A percentile compares a stretch with the other conserved stretches of the same genome.
phyloP scores from a whole-genome alignment of 2,329 filamentous ascomycete genomes.

The Fusarium xyrophilum region DNA sequence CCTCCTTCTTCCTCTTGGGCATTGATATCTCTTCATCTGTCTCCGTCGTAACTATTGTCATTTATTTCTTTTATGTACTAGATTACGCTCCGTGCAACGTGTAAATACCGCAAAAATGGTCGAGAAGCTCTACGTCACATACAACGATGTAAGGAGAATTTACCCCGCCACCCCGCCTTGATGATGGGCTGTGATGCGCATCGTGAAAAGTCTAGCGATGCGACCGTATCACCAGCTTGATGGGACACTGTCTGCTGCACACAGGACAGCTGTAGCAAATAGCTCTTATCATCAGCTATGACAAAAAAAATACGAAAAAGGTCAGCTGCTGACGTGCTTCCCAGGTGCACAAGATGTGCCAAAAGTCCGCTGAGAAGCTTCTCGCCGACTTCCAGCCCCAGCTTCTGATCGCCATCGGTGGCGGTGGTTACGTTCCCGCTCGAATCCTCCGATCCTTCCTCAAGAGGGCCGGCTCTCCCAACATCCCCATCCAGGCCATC shows the following conservation, averaged over 20 bases:
- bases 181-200: constrained; percentile 30
- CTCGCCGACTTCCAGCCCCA: constrained; percentile 87
- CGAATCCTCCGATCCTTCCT: constrained; percentile 98
- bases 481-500: constrained; percentile 99
- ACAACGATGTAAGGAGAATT: constrained; percentile 76
- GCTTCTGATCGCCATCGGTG: constrained; percentile 98
- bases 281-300: neutral
- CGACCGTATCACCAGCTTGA: neutral
- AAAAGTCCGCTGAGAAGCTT: constrained; percentile 81
- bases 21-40: constrained; percentile 15
- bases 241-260: neutral
- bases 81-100: constrained; percentile 11
- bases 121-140: constrained; percentile 87
- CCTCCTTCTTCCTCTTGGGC: constrained; percentile 21
- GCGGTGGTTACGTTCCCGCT: constrained; percentile 95
- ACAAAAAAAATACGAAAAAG: neutral
- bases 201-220: constrained; percentile 20
- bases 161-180: constrained; percentile 42
- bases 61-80: neutral
- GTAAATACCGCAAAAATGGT: constrained; percentile 65
- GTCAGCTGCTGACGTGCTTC: constrained; percentile 21
- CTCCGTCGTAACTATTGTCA: constrained; percentile 16
- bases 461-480: constrained; percentile 82
- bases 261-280: neutral
- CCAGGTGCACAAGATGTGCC: constrained; percentile 97